These are phyloP conservation scores for Ophiosphaerella herpotricha DNA, from an alignment of 2,329 filamentous ascomycete species.

Conservation along the genomic window DNA sequence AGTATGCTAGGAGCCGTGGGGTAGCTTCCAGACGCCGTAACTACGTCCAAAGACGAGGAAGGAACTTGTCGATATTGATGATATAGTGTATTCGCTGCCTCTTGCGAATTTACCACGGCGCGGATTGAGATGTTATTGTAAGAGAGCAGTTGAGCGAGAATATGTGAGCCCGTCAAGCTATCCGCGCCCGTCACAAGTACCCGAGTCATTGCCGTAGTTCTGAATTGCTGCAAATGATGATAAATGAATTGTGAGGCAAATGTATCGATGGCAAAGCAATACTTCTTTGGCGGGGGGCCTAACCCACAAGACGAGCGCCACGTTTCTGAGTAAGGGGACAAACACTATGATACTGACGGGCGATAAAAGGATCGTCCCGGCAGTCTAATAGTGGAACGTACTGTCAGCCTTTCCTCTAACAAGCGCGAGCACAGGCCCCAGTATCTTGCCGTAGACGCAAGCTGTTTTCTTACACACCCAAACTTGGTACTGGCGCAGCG, in stretches of 20 bases:
- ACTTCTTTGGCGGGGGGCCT: conserved; percentile 2
- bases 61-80: conserved; percentile 19
- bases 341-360: conserved; percentile 1
- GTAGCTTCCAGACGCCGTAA: conserved; percentile 19
- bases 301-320: conserved; percentile 1
- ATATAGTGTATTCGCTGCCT: conserved; percentile 19
- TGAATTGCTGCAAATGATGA: background rate
- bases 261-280: background rate
- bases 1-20: conserved; percentile 20
- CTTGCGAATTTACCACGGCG: conserved; percentile 28
- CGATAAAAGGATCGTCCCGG: background rate
- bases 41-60: conserved; percentile 23
- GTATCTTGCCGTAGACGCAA: background rate
- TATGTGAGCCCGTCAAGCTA: conserved; percentile 31
- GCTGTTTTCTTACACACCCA: background rate
- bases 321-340: conserved; percentile 1
- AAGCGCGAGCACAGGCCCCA: conserved; percentile 3
- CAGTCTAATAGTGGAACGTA: background rate
- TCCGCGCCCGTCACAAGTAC: conserved; percentile 32
- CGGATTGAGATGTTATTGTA: conserved; percentile 25
- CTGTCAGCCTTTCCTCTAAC: conserved; percentile 1
- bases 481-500: conserved; percentile 1
- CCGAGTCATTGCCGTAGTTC: conserved; percentile 26
- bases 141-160: conserved; percentile 30
- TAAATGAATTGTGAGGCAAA: conserved; percentile 2